Evolutionary conservation across 371 early-diverging fungal genomes (phyloP), one percentile per base, ranked within the genome.

Genomic region (Blyttiomyces sp.): DNA sequence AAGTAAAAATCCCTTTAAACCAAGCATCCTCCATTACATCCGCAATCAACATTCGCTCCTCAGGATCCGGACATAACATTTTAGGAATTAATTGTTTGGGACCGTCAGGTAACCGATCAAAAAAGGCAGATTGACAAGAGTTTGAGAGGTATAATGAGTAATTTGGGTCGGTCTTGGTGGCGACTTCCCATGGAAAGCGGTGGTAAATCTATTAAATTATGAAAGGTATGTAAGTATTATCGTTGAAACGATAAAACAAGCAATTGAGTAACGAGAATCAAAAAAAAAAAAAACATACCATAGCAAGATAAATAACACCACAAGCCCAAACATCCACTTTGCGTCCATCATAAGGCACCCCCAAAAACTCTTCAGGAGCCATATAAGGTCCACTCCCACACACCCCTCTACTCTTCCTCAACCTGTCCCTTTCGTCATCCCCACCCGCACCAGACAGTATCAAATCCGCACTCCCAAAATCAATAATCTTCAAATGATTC

Each of bases 401-500:
- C 16, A 75, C 53, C 13, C 82, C 82, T 39, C 63, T 59, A 27
- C 62, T 62, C 52, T 73, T 74, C n/a, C n/a, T 39, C 11, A 39
- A n/a, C 39, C 39, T n/a, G 39, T 39, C 39, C 11, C 13, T n/a
- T 39, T 39, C 39, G 39, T 39, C 39, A n/a, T 11, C 11, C 13
- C 13, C 39, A n/a, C 13, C n/a, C 13, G 39, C 13, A 39, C 13
- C n/a, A 39, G 39, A n/a, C 39, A 39, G n/a, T 39, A 39, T 39
- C 13, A 39, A 13, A 11, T 39, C 39, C 39, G 39, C 39, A 11
- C 13, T 58, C 72, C 99, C 98, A 86, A 98, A 99, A 75, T 99
- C 99, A 9, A 96, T 91, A 64, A 99, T 95, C 77, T 99, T 99
- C 48, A 98, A 67, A n/a, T 77, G 75, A 2, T 71, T 73, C 39